Base-by-base conservation (phyloP, 2,329 filamentous ascomycete genomes). In the Alternaria longipes region DNA sequence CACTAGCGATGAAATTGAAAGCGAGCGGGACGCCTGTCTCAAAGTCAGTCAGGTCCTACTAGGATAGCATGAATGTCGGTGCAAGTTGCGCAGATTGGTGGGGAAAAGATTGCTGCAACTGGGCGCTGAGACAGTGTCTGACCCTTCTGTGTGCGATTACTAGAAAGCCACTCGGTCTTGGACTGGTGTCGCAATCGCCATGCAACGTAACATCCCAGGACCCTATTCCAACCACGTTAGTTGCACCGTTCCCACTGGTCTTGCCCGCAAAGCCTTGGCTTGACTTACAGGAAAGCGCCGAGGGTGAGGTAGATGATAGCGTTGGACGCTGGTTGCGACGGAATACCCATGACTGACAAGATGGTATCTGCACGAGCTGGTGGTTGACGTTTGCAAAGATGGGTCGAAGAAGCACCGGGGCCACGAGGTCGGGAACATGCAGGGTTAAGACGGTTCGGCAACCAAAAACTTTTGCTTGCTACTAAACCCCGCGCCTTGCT, bases 1-100 rank as follows among this genome's bases (percentile, higher is more conserved):
- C 91, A 84, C 91, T 92, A 79, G 92, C 92, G 83, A 95, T 91
- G 84, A 95, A 95, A 83, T 95, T 95, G 77, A 95, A 85, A 79
- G 92, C 91, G 80, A 95, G 83, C 71, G 92, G 92, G 67, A 93
- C 82, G 68, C 90, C 92, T 95, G 20, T 26, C 24, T 61, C 32
- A 55, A 22, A 45, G 73, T 81, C 62, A 69, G 64, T 54, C 28
- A 4, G 47, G 11, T 24, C n/a, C n/a, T 46, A 22, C 9, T 44
- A 8, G 34, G n/a, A 45, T 9, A 34, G 11, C 5, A 16, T n/a
- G 11, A 8, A 41, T 8, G 18, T 45, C 45, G 40, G 51, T 30
- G 54, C 36, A 18, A 41, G 47, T 57, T 44, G 42, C 57, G 65
- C 56, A 51, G 40, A 46, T 34, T 54, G 42, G 28, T 46, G 16